Evolutionary conservation across 1,284 basidiomycete genomes (phyloP), one percentile per base, ranked within the genome.

Genomic region (Singerocomus inundabilis): DNA sequence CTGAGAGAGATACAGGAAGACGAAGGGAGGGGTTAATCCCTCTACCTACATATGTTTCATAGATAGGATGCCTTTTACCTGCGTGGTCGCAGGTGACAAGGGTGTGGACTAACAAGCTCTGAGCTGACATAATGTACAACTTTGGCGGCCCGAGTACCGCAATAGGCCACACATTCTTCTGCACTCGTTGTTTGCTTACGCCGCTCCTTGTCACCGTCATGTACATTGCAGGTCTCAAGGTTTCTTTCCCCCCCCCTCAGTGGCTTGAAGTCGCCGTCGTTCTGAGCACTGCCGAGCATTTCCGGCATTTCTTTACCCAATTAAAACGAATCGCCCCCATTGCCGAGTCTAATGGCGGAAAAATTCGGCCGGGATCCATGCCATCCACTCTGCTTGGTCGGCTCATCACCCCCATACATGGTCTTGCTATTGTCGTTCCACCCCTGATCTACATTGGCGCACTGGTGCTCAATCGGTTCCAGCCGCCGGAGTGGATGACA

Each of bases 401-500:
- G 21, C 45, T 63, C 36, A 36, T 69, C 51, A 45, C 52, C n/a
- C 61, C 62, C 12, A 50, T 68, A 21, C 64, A 67, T 25, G 49
- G 40, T 6, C 28, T 63, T 12, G 57, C 57, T 4, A 37, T 36
- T 1, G 44, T 49, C 18, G 6, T 54, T 16, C 54, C 57, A 1
- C 60, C 64, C n/a, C 4, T 60, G 9, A 33, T 57, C 8, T 69
- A 62, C 26, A 31, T 61, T 10, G 44, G 47, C 13, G 57, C 53
- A 2, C 38, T 69, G 29, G 37, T 30, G 1, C 44, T 59, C 33
- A 68, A 63, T 36, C 36, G 52, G 16, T 52, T 70, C 34, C 46
- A 49, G 10, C 65, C 56, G 32, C 65, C 67, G 2, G 48, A 46
- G 1, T 70, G 69, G 70, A 57, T 67, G 46, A 37, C 42, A 15